These are phyloP conservation scores for Termitomyces sp. DNA, from an alignment of 1,284 basidiomycete species.

Conservation along the genomic window DNA sequence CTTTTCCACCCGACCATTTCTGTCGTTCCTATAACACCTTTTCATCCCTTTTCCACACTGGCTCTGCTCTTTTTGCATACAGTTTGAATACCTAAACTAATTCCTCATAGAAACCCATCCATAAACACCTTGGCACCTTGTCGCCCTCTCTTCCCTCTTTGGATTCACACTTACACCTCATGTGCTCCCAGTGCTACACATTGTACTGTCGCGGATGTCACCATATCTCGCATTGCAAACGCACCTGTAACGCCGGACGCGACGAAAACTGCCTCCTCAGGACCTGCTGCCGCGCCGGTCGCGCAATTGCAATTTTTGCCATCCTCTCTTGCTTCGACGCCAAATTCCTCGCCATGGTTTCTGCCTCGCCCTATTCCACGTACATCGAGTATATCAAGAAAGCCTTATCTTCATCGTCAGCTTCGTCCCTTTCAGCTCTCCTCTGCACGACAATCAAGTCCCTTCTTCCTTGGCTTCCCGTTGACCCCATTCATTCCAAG, in stretches of 20 bases:
- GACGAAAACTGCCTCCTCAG: conserved; percentile 18
- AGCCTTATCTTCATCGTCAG: conserved; percentile 3
- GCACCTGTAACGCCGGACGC: conserved; percentile 16
- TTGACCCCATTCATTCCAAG: background rate
- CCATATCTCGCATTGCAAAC: conserved; percentile 8
- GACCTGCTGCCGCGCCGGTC: conserved; percentile 29
- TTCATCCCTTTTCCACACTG: background rate
- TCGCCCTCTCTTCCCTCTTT: conserved; percentile 2
- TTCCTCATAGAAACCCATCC: conserved; percentile 3
- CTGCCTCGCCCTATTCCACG: background rate
- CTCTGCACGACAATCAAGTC: conserved; percentile 5
- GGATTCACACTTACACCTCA: conserved; percentile 24
- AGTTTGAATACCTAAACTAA: background rate
- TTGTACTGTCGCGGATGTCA: conserved; percentile 31
- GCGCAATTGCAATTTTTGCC: conserved; percentile 32
- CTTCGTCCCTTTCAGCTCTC: conserved; percentile 4
- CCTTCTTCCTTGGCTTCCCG: conserved; percentile 11
- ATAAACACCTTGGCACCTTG: background rate
- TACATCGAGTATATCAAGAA: conserved; percentile 4
- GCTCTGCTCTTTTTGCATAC: background rate
- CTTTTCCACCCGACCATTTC: background rate
- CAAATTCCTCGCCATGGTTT: conserved; percentile 21
- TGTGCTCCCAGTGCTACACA: conserved; percentile 26
- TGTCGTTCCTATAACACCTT: background rate
- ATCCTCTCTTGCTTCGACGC: conserved; percentile 31